Evolutionary conservation across 129 eudicot species (phyloP).

Genomic region (Flaveria robusta): DNA sequence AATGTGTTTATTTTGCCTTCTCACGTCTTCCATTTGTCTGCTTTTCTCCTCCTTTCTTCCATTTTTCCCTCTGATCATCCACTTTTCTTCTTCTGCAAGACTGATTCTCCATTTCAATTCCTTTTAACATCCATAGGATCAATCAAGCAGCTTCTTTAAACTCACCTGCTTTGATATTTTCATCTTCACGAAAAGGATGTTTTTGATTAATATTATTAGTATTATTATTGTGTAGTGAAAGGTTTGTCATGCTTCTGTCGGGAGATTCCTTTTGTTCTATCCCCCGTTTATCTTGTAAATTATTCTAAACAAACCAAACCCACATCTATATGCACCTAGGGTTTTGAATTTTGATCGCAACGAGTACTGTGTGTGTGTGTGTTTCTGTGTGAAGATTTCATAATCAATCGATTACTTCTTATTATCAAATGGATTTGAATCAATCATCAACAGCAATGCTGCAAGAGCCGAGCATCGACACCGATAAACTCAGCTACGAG

Average conservation of each 20-base stretch:
- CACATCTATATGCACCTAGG: no score
- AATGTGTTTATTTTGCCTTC: slow-evolving; percentile 42
- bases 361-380: no score
- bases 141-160: no score
- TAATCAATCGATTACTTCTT: not conserved
- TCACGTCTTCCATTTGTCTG: slow-evolving; percentile 36
- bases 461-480: slow-evolving; percentile 81
- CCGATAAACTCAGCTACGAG: slow-evolving; percentile 90
- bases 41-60: slow-evolving; percentile 25
- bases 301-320: no score
- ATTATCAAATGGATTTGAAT: slow-evolving; percentile 40
- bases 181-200: not conserved
- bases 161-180: not conserved
- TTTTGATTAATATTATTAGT: no score
- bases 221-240: not conserved
- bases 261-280: no score
- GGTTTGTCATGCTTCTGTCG: no score
- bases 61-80: slow-evolving; percentile 7
- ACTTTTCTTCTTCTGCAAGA: slow-evolving; percentile 27
- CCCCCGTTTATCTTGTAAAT: no score
- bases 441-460: slow-evolving; percentile 39
- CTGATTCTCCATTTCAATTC: not conserved
- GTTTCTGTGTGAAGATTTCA: no score
- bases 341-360: no score
- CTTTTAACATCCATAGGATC: no score